phyloP scores from a whole-genome alignment of 164 flowering plant genomes.

The Pachysandra terminalis region DNA sequence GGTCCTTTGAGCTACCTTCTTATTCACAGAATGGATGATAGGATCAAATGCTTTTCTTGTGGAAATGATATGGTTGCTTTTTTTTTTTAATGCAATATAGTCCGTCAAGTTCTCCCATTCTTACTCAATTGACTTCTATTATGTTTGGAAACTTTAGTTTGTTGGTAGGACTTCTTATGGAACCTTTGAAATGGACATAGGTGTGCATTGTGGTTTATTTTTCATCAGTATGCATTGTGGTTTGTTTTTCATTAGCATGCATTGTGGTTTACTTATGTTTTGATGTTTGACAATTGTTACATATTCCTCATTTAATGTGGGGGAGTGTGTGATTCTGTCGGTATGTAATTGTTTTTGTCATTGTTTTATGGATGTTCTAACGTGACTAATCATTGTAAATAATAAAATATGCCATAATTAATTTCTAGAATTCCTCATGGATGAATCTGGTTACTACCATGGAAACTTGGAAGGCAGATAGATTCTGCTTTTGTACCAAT shows the following conservation, averaged over 20 bases:
- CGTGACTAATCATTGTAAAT: too few relatives aligned
- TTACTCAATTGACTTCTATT: neutral
- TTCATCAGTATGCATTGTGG: too few relatives aligned
- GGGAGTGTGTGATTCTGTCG: slow-evolving; percentile 4
- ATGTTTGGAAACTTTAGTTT: slow-evolving; percentile 1
- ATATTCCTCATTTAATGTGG: slow-evolving; percentile 1
- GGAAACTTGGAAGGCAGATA: slow-evolving; percentile 34
- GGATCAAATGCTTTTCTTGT: slow-evolving; percentile 1
- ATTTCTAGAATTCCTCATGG: neutral
- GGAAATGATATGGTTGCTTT: neutral
- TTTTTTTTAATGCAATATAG: too few relatives aligned
- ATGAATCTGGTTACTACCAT: slow-evolving; percentile 5
- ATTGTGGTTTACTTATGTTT: too few relatives aligned
- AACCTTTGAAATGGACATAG: neutral
- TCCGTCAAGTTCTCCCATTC: too few relatives aligned
- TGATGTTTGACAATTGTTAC: too few relatives aligned
- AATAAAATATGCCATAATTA: too few relatives aligned
- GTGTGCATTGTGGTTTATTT: neutral
- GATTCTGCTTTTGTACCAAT: slow-evolving; percentile 35
- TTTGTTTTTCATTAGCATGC: too few relatives aligned
- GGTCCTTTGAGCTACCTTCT: slow-evolving; percentile 4
- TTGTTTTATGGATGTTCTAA: too few relatives aligned
- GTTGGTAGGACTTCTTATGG: neutral
- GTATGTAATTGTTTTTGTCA: neutral
- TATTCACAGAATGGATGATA: slow-evolving; percentile 4